Base-by-base conservation (phyloP, 108 stramenopile genomes). In the Schizochytrium sp. region DNA sequence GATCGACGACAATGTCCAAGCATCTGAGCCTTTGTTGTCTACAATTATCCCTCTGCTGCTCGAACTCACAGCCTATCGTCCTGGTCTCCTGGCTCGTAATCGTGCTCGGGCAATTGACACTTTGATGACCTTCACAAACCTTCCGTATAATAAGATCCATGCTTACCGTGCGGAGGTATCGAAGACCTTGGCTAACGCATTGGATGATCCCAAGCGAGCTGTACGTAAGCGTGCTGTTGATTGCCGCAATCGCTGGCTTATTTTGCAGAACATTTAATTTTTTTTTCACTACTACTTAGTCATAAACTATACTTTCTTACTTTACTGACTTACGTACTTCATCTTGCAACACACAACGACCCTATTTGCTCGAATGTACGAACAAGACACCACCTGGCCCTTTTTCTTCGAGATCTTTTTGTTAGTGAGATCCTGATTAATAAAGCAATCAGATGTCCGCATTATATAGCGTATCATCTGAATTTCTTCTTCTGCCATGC, bases 141-240 rank as follows among this genome's bases (percentile, higher is more conserved):
- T 83, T 53, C 76, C 76, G 45, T 83, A 83, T 53, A 83, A 83
- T 53, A 83, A 83, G 53, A 83, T 83, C 38, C 76, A 83, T 53
- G 13, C 76, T 5, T 83, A 55, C 28, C 47, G 76, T 10, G 50
- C 47, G 8, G 76, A 55, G 8, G 76, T 83, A 8, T 83, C 76
- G 50, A 49, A 55, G 10, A n/a, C 50, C 8, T 42, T 83, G 15
- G 10, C 47, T 5, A 55, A 49, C 28, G 76, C 76, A 5, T 53
- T 83, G 28, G 76, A 83, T 83, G 76, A 83, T 28, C 76, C 76
- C 47, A 83, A 83, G 76, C 76, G 53, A n/a, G 50, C 76, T 17
- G 53, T 83, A 5, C 76, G 76, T n/a, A 56, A 28, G 5, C 47
- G 76, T 10, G 76, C 76, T 2, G 76, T 83, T 13, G 76, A 13